A percentile compares a stretch with the other conserved stretches of the same genome.
Evolutionary conservation across 345 rosid genomes (phyloP).

Genomic region (Fremontodendron californicum): DNA sequence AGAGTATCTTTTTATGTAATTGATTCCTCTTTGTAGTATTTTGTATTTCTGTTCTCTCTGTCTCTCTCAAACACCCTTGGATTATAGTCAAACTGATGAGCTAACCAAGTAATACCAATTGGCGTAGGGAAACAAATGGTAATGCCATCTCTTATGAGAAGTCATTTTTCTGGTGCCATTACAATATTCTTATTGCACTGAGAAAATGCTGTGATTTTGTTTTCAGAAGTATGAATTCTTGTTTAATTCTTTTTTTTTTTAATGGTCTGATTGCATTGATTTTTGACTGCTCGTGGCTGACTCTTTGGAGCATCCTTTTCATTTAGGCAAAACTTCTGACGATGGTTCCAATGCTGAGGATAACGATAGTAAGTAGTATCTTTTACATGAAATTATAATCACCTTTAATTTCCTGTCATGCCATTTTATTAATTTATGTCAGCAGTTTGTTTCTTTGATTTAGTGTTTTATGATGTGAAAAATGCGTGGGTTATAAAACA

Average conservation of each 20-base stretch:
- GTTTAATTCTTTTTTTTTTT: background rate
- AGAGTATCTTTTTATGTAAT: background rate
- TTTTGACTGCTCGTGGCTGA: slow-evolving; percentile 7
- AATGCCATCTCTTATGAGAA: background rate
- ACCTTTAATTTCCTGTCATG: background rate
- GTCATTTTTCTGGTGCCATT: background rate
- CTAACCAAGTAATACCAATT: background rate
- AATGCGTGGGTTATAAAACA: background rate
- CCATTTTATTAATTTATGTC: background rate
- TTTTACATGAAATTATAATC: background rate
- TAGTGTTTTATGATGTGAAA: background rate
- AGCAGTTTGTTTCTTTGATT: background rate
- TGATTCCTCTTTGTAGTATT: background rate
- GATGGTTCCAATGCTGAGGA: slow-evolving; percentile 38
- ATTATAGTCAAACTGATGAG: background rate
- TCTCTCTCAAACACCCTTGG: background rate
- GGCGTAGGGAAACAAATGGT: background rate
- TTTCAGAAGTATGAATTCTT: background rate
- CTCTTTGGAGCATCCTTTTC: slow-evolving; percentile 8
- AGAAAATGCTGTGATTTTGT: background rate
- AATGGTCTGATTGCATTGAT: background rate
- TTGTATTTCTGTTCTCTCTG: background rate
- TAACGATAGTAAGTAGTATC: slow-evolving; percentile 41
- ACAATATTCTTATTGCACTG: background rate
- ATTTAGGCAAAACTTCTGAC: slow-evolving; percentile 38